Conservation (phyloP, 2,329 filamentous ascomycete genomes). For the Alternaria rosae region DNA sequence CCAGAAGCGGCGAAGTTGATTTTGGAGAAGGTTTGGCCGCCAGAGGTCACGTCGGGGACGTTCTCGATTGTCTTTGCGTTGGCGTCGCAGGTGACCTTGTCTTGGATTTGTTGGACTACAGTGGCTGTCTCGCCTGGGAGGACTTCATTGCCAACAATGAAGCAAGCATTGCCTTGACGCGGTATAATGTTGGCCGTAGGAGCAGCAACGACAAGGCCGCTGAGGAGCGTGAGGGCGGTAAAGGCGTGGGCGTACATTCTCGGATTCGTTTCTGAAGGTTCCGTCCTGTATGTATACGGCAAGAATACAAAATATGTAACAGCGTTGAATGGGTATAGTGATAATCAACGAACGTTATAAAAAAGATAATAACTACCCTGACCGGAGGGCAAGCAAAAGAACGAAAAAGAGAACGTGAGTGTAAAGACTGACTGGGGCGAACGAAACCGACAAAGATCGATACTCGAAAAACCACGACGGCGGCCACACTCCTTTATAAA, state of each 20-base stretch:
- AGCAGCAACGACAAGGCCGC: constrained; percentile 22
- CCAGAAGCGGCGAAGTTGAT: constrained; percentile 64
- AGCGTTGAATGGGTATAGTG: not conserved
- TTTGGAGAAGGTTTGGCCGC: constrained; percentile 59
- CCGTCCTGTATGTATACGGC: not conserved
- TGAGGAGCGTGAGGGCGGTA: constrained; percentile 19
- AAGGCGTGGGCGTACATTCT: constrained; percentile 28
- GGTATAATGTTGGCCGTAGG: constrained; percentile 15
- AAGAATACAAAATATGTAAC: constrained; percentile 1
- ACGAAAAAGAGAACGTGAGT: constrained; percentile 1
- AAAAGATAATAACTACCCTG: constrained; percentile 7
- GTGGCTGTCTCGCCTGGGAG: constrained; percentile 62
- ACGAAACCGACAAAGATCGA: constrained; percentile 4
- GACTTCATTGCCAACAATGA: constrained; percentile 59
- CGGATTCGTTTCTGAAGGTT: not conserved
- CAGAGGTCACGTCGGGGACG: constrained; percentile 66
- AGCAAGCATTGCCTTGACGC: constrained; percentile 55
- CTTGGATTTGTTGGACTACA: constrained; percentile 53
- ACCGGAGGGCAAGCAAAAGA: constrained; percentile 13
- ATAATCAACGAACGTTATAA: constrained; percentile 10
- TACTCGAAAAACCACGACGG: constrained; percentile 1
- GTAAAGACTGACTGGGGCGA: constrained; percentile 7
- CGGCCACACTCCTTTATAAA: constrained; percentile 10
- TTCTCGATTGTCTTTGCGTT: constrained; percentile 58
- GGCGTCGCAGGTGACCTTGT: constrained; percentile 59